Evolutionary conservation across 2,329 filamentous ascomycete species (phyloP).

Genomic region (Fusarium sp.): DNA sequence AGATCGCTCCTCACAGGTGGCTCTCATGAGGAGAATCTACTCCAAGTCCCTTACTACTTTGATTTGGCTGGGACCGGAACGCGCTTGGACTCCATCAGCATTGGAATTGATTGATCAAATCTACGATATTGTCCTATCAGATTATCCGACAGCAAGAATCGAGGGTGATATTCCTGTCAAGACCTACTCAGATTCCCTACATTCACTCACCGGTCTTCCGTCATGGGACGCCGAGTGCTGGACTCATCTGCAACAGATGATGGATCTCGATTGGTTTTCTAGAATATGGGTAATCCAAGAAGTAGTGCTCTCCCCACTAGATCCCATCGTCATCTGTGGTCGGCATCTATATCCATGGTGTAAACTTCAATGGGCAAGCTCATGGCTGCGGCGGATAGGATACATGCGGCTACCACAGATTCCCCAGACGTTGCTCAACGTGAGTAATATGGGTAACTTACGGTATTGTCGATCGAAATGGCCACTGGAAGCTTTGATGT

Average conservation of each 20-base stretch:
- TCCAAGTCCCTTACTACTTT: neutral
- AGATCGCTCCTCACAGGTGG: conserved; percentile 1
- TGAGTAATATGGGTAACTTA: neutral
- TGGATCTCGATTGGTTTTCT: neutral
- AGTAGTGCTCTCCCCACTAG: neutral
- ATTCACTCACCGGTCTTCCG: neutral
- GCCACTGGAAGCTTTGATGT: conserved; percentile 9
- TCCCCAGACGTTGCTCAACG: neutral
- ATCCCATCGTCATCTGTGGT: neutral
- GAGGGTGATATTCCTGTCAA: neutral
- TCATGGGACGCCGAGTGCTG: neutral
- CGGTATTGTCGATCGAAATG: neutral
- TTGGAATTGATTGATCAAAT: neutral
- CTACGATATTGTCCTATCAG: neutral
- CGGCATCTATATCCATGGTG: neutral
- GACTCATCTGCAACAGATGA: neutral
- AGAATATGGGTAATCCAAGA: conserved; percentile 1
- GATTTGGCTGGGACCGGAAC: neutral
- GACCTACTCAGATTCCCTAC: neutral
- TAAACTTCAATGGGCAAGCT: neutral
- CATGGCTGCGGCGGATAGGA: neutral
- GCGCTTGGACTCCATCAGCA: neutral
- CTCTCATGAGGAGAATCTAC: neutral
- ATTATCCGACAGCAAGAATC: accelerated
- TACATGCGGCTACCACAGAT: neutral